Base-by-base conservation (phyloP, 1,139 yeast genomes). In the Sugiyamaella paludigena region DNA sequence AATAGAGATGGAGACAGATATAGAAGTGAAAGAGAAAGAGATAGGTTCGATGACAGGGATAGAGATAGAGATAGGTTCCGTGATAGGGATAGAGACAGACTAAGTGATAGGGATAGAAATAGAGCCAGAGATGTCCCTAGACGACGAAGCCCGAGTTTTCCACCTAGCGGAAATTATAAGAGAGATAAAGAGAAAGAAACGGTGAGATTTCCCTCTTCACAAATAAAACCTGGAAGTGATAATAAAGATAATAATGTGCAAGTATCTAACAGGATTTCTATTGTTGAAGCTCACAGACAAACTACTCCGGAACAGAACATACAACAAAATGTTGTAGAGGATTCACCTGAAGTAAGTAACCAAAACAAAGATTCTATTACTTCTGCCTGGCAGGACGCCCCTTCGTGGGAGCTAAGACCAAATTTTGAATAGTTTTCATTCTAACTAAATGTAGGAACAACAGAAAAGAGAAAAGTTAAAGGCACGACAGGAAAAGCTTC, bases 401-500 rank as follows among this genome's bases (percentile, higher is more conserved):
- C 11, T 19, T 2, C 6, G 12, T 4, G 1, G 30, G 32, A 8
- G 15, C 28, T 31, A 33, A 38, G 32, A 31, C 43, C 10, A 36
- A 31, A 31, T 36, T 40, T 13, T 31, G 36, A 33, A 8, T 28
- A 2, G 9, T 5, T 8, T 5, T 24, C 31, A 9, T 31, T 30
- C 35, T 39, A 39, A 39, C 42, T 15, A n/a, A n/a, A 30, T 4
- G 3, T 16, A 41, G 45, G 45, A 41, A 1, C 39, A 41, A 24
- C 27, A 42, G 26, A 55, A 52, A 45, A 58, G 64, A 52, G 61
- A 65, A 53, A 58, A 64, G 55, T 57, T 56, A 47, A 61, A 64
- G 42, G 66, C 63, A 47, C 61, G 74, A 43, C 64, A 61, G 52
- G 71, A 68, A 36, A 62, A 64, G 37, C 53, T 70, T 32, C 71